phyloP scores from a whole-genome alignment of 805 yeast species.

The Kodamaea sagamina region DNA sequence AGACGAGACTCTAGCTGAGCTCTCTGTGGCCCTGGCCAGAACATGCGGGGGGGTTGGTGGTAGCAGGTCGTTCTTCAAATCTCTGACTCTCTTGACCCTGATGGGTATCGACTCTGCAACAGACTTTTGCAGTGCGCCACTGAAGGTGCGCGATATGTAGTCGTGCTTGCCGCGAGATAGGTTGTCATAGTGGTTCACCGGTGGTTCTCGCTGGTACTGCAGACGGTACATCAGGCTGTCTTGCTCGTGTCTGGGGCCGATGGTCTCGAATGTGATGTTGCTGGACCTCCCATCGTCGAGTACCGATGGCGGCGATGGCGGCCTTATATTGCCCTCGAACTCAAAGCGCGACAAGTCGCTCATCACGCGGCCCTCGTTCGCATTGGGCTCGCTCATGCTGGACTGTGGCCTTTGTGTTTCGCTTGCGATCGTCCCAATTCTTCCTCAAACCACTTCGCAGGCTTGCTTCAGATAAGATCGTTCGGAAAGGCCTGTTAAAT shows the following conservation, averaged over 20 bases:
- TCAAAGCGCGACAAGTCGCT: slow-evolving; percentile 38
- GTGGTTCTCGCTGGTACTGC: slow-evolving; percentile 8
- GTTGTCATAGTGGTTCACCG: not conserved
- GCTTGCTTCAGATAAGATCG: no score
- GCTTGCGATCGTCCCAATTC: not conserved
- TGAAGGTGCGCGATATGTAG: not conserved
- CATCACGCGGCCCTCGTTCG: slow-evolving; percentile 26
- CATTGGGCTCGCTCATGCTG: slow-evolving; percentile 1
- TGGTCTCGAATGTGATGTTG: slow-evolving; percentile 13
- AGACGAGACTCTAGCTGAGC: not conserved
- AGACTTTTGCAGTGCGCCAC: not conserved
- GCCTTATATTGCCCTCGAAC: slow-evolving; percentile 26
- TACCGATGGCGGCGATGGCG: slow-evolving; percentile 34
- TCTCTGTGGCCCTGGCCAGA: not conserved
- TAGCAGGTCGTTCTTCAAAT: not conserved
- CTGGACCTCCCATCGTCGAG: slow-evolving; percentile 15
- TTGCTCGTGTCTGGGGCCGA: slow-evolving; percentile 10
- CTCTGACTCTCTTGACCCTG: not conserved
- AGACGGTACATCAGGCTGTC: slow-evolving; percentile 9
- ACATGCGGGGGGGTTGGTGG: slow-evolving; percentile 6
- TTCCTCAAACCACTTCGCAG: not conserved
- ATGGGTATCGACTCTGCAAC: not conserved
- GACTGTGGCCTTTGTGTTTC: not conserved
- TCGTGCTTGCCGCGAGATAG: slow-evolving; percentile 3
- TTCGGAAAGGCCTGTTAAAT: no score